Evolutionary conservation across 2,329 filamentous ascomycete genomes (phyloP).

Genomic region (Fusarium torulosum): DNA sequence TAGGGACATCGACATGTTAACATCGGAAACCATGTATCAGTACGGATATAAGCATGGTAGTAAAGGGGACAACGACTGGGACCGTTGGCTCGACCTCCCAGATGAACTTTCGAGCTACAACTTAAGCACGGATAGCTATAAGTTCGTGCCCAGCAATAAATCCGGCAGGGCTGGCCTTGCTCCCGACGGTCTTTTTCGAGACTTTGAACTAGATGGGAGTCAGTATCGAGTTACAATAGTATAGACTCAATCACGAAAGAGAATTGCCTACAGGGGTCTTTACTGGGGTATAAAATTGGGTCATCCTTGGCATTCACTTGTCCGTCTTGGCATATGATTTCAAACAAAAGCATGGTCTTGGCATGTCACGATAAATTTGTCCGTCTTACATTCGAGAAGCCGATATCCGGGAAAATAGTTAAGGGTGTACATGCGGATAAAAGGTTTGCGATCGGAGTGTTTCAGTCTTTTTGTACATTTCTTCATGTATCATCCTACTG

Average conservation of each 20-base stretch:
- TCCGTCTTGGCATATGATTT: constrained; percentile 36
- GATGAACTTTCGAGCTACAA: too few relatives aligned
- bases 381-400: constrained; percentile 4
- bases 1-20: neutral
- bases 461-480: neutral
- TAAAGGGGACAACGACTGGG: neutral
- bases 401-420: constrained; percentile 1
- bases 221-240: neutral
- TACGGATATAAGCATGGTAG: neutral
- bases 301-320: constrained; percentile 23
- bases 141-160: too few relatives aligned
- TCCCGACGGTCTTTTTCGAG: neutral
- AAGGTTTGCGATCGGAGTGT: neutral
- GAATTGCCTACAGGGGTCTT: neutral
- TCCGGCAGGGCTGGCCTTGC: too few relatives aligned
- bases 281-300: constrained; percentile 13
- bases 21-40: neutral
- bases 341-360: constrained; percentile 33
- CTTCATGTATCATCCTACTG: neutral
- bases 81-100: neutral
- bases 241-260: neutral
- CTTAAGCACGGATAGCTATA: too few relatives aligned
- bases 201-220: neutral
- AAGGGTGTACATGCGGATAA: neutral
- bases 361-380: constrained; percentile 32